Evolutionary conservation across 768 basidiomycete species (phyloP), one percentile per base, ranked within the genome.

Genomic region (Lenzites betulinus): DNA sequence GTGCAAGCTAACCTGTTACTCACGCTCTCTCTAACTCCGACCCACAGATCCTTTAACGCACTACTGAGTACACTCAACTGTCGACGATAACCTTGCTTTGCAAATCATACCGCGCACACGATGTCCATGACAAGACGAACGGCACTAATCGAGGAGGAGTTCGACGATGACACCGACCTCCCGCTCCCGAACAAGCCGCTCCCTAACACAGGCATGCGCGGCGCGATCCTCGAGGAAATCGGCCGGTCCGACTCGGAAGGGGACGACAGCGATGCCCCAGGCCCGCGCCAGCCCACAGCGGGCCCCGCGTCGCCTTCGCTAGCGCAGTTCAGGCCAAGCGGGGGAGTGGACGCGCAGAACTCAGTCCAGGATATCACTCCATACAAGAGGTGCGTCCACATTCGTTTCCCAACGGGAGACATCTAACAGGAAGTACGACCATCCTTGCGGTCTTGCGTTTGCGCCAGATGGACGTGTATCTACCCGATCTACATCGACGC

Each of bases 401-500:
- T 33, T 4, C 15, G n/a, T 42, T 25, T n/a, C 54, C 16, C 28
- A 48, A 20, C 22, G 9, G 5, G 12, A 41, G 11, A 23, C 18
- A 20, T 9, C 47, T 1, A 22, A 42, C 2, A 18, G 39, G 28
- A 30, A 47, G 22, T 44, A 23, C 30, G n/a, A n/a, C 23, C 7
- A 26, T 26, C 12, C 28, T 6, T 18, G 41, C 15, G 7, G 41
- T 54, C 49, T 36, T 51, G 59, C 58, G 64, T 55, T 51, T 54
- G 33, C 53, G 30, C 44, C 69, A 97, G 95, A 68, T 97, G 95
- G 95, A 89, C 93, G 46, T 92, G 92, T 67, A 86, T 98, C 70
- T 99, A 98, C 73, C 96, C 96, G 6, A 90, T 98, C 69, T 98
- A 98, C 75, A 84, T 98, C 58, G 96, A 98, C 74, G 95, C 95